Percentiles rank a stretch among this genome's conserved stretches.
Conservation (phyloP, 23 red algal genomes). For the Agarophyton chilense region DNA sequence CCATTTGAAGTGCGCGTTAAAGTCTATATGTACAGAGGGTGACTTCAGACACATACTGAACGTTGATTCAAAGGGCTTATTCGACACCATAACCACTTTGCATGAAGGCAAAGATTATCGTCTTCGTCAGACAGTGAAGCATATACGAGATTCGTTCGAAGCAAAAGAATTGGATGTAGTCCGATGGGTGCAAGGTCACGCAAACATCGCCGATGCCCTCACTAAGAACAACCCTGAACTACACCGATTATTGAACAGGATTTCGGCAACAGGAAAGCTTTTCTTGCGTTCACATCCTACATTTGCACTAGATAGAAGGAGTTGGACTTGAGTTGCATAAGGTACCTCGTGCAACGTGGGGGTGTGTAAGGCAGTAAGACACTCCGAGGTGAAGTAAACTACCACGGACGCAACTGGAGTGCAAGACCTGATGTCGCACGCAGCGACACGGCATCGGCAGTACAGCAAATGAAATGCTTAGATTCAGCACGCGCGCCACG, state of each 20-base stretch:
- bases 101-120: constrained; percentile 52
- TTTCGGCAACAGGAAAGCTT: constrained; percentile 17
- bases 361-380: no score
- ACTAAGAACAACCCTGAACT: background rate
- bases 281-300: no score
- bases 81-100: constrained; percentile 19
- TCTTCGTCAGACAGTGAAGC: constrained; percentile 21
- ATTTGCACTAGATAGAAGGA: no score
- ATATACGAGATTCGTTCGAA: constrained; percentile 19
- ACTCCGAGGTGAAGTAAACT: no score
- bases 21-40: constrained; percentile 10
- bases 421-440: no score
- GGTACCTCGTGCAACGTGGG: no score
- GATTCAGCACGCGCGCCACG: no score
- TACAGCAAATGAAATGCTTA: no score
- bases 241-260: constrained; percentile 25
- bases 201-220: constrained; percentile 35
- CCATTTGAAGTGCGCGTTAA: constrained; percentile 11
- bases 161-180: background rate
- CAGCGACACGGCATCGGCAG: no score
- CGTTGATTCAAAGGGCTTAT: constrained; percentile 45
- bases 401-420: no score
- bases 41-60: constrained; percentile 39
- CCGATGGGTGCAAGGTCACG: constrained; percentile 8
- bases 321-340: no score